Evolutionary conservation across 371 early-diverging fungal species (phyloP).

Genomic region (Rhizopus arrhizus): DNA sequence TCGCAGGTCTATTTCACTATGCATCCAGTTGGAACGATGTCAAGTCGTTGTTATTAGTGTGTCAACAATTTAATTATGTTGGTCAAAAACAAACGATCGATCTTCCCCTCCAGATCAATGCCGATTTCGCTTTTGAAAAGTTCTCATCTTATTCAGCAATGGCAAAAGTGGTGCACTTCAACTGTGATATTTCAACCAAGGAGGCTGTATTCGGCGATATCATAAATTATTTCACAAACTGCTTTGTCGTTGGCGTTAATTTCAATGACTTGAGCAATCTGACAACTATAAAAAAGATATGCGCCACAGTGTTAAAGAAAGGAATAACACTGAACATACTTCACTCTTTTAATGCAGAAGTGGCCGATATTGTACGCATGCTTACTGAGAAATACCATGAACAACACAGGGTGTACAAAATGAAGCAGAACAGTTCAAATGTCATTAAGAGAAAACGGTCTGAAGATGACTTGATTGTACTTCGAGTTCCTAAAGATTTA

Average conservation of each 20-base stretch:
- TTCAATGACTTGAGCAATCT: conserved; percentile 2
- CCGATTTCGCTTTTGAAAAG: too few species aligned
- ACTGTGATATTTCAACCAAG: not conserved
- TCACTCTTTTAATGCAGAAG: not conserved
- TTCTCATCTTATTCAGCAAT: conserved; percentile 4
- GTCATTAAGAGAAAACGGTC: conserved; percentile 6
- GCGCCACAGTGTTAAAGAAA: not conserved
- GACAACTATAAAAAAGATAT: not conserved
- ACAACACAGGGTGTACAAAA: not conserved
- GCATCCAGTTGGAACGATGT: too few species aligned
- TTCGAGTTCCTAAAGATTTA: conserved; percentile 6
- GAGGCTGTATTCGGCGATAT: conserved; percentile 1
- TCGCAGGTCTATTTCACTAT: too few species aligned
- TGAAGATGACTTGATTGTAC: conserved; percentile 7
- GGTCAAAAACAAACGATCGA: too few species aligned
- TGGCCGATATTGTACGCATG: not conserved
- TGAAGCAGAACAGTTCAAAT: conserved; percentile 1
- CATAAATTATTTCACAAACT: not conserved
- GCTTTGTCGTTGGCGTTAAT: conserved; percentile 4
- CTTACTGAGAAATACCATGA: conserved; percentile 4
- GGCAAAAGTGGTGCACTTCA: not conserved
- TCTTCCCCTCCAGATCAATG: too few species aligned
- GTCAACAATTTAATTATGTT: too few species aligned
- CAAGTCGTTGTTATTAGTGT: too few species aligned
- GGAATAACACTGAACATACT: not conserved